Conservation (phyloP, 2,329 filamentous ascomycete species). For the Huntiella decipiens region DNA sequence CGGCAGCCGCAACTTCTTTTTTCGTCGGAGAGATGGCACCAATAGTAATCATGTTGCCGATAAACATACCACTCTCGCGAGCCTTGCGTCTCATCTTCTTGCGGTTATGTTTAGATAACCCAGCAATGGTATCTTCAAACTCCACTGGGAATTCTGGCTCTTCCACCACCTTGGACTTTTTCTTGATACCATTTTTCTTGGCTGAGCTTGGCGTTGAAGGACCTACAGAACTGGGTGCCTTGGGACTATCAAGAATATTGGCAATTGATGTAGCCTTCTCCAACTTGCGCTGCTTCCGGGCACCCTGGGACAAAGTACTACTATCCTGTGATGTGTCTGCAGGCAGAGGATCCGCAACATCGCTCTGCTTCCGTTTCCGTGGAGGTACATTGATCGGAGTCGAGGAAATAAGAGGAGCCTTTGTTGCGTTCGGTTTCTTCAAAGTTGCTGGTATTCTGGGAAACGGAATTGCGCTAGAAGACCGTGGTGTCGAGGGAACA, state of each 20-base stretch:
- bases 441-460: too few relatives aligned
- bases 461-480: too few relatives aligned
- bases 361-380: neutral
- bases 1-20: neutral
- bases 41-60: neutral
- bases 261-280: too few relatives aligned
- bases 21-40: neutral
- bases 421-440: too few relatives aligned
- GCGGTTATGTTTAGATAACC: neutral
- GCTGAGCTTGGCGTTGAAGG: neutral
- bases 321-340: neutral
- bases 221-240: too few relatives aligned
- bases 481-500: too few relatives aligned
- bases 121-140: neutral
- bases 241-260: too few relatives aligned
- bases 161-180: neutral
- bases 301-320: neutral
- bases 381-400: neutral
- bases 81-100: neutral
- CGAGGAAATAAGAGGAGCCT: neutral
- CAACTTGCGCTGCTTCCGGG: too few relatives aligned
- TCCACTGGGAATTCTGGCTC: neutral
- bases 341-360: neutral
- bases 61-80: neutral
- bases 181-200: neutral